Evolutionary conservation across 106 monocot genomes (phyloP).

Genomic region (Ottelia alismoides): DNA sequence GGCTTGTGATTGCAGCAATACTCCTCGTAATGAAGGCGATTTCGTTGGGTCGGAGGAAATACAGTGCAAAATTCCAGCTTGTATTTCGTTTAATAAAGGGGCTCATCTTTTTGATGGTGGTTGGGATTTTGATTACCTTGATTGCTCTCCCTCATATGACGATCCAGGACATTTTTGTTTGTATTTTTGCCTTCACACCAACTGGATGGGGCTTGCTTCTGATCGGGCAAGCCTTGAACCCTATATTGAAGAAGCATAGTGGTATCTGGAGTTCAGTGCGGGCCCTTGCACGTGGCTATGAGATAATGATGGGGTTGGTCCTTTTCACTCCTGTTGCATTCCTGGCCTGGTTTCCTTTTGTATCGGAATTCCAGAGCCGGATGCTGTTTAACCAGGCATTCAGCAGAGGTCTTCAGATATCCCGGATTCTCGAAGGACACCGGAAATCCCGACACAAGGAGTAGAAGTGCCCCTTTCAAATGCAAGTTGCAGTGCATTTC

Average conservation of each 20-base stretch:
- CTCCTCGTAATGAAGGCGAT: slow-evolving; percentile 90
- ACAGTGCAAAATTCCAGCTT: slow-evolving; percentile 81
- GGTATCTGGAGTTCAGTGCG: slow-evolving; percentile 61
- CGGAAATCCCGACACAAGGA: slow-evolving; percentile 33
- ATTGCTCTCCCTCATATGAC: slow-evolving; percentile 72
- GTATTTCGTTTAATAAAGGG: slow-evolving; percentile 90
- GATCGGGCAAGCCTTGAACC: no score
- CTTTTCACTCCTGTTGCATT: slow-evolving; percentile 74
- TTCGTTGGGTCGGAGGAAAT: slow-evolving; percentile 67
- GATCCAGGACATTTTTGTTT: slow-evolving; percentile 57
- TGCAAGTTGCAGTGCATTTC: no score
- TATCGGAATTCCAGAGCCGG: slow-evolving; percentile 81
- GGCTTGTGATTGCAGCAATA: slow-evolving; percentile 64
- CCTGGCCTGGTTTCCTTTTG: slow-evolving; percentile 88
- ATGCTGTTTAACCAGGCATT: slow-evolving; percentile 96
- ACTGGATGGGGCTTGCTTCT: slow-evolving; percentile 82
- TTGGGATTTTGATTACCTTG: slow-evolving; percentile 59
- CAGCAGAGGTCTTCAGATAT: slow-evolving; percentile 89
- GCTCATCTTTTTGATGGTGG: slow-evolving; percentile 54
- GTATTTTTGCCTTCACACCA: slow-evolving; percentile 78
- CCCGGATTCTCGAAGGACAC: slow-evolving; percentile 83
- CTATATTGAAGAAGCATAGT: no score
- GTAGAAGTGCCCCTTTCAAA: background rate
- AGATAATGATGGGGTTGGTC: slow-evolving; percentile 72
- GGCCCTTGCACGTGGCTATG: slow-evolving; percentile 73